Evolutionary conservation across 176 grass and related monocot genomes (phyloP).

Genomic region (Oryza longistaminata): DNA sequence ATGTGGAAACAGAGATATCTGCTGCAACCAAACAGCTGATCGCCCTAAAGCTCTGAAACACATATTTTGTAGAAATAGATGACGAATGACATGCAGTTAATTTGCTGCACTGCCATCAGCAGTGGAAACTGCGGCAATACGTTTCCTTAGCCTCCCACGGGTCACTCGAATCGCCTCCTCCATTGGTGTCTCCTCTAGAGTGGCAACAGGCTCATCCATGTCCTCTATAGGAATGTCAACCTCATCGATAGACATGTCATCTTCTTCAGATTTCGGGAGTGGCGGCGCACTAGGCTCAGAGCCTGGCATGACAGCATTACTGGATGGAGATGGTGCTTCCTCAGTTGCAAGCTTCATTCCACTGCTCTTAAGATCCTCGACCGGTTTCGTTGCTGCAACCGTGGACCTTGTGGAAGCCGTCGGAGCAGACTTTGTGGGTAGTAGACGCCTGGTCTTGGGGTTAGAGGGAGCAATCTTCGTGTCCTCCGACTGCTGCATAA

Average conservation of each 20-base stretch:
- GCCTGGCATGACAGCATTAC: background rate
- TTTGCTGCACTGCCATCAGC: background rate
- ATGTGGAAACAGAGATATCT: background rate
- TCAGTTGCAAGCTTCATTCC: background rate
- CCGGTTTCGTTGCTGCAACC: background rate
- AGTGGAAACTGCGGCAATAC: slow-evolving; percentile 29
- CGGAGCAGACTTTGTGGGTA: slow-evolving; percentile 20
- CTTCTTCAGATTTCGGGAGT: slow-evolving; percentile 12
- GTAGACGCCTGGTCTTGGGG: slow-evolving; percentile 23
- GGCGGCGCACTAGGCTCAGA: slow-evolving; percentile 9
- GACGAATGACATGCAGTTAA: slow-evolving; percentile 11
- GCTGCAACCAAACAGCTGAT: too few species aligned
- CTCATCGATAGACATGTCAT: slow-evolving; percentile 28
- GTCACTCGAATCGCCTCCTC: slow-evolving; percentile 57
- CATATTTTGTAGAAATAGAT: background rate
- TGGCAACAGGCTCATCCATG: slow-evolving; percentile 2
- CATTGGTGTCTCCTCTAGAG: slow-evolving; percentile 44
- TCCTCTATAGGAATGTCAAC: background rate
- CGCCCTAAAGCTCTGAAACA: background rate
- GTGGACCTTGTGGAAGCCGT: slow-evolving; percentile 16
- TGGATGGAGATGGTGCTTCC: background rate
- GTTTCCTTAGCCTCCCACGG: slow-evolving; percentile 47
- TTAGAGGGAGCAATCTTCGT: slow-evolving; percentile 9
- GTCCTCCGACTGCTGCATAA: slow-evolving; percentile 29
- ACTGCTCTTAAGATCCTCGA: background rate